phyloP scores from a whole-genome alignment of 2,329 filamentous ascomycete genomes.

The Aspergillus pseudoglaucus region DNA sequence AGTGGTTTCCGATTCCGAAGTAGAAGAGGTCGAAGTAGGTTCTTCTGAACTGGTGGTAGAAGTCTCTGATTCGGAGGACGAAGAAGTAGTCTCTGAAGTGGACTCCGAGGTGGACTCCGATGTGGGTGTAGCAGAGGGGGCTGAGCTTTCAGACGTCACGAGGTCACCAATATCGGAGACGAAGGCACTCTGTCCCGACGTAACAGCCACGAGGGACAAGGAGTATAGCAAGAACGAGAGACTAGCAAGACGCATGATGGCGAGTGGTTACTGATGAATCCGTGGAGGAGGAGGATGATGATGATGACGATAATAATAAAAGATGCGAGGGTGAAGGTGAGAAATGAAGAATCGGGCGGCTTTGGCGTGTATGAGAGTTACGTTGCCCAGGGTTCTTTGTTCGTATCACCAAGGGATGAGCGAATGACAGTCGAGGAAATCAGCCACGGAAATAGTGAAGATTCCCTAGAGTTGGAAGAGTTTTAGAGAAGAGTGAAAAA shows the following conservation, averaged over 20 bases:
- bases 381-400: too few species aligned
- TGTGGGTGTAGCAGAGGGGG: conserved; percentile 8
- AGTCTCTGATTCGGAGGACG: conserved; percentile 7
- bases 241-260: conserved; percentile 25
- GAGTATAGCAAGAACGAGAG: conserved; percentile 28
- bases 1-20: conserved; percentile 6
- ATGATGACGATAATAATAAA: too few species aligned
- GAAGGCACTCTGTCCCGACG: conserved; percentile 22
- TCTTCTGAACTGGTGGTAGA: conserved; percentile 10
- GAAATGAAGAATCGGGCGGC: background rate
- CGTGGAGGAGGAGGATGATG: background rate
- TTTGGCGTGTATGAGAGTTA: too few species aligned
- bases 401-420: background rate
- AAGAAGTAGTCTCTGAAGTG: conserved; percentile 8
- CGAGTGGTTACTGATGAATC: background rate
- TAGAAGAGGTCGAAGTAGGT: conserved; percentile 10
- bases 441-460: background rate
- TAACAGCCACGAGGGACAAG: conserved; percentile 25
- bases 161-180: conserved; percentile 12
- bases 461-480: background rate
- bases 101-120: conserved; percentile 10
- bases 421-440: background rate
- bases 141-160: conserved; percentile 9
- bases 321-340: background rate
- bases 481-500: background rate